Conservation (phyloP, 2,329 filamentous ascomycete genomes). For the Thyridium curvatum region DNA sequence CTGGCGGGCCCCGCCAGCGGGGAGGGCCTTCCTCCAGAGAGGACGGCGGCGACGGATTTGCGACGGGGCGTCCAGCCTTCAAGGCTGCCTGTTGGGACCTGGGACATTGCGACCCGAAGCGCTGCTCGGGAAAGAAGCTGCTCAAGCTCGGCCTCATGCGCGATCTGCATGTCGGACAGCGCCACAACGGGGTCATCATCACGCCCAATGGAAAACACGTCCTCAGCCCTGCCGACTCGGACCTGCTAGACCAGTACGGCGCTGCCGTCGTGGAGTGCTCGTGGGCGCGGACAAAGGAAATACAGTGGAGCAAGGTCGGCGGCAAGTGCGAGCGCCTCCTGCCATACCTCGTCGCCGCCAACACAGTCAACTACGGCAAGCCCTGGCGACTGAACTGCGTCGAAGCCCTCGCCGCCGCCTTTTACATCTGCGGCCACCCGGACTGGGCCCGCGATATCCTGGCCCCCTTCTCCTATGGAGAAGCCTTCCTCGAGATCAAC, state of each 20-base stretch:
- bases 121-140: constrained; percentile 91
- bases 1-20: constrained; percentile 49
- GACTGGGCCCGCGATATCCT: constrained; percentile 88
- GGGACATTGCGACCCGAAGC: constrained; percentile 93
- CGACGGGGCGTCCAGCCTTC: constrained; percentile 45
- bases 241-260: constrained; percentile 79
- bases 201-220: constrained; percentile 88
- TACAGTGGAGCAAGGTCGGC: constrained; percentile 86
- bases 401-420: constrained; percentile 87
- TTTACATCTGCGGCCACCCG: constrained; percentile 82
- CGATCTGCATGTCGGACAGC: constrained; percentile 84
- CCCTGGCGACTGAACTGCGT: constrained; percentile 95
- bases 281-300: constrained; percentile 87
- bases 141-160: constrained; percentile 93
- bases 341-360: constrained; percentile 93
- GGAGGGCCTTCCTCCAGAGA: constrained; percentile 18
- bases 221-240: constrained; percentile 75
- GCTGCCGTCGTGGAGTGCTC: constrained; percentile 96
- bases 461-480: constrained; percentile 80
- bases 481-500: constrained; percentile 89
- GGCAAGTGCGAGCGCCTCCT: constrained; percentile 87
- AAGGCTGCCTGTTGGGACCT: constrained; percentile 98
- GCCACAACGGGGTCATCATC: constrained; percentile 86
- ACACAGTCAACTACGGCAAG: constrained; percentile 94
- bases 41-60: constrained; percentile 15